Evolutionary conservation across 495 filamentous ascomycete species (phyloP), one percentile per base, ranked within the genome.

Genomic region (Lophium mytilinum): DNA sequence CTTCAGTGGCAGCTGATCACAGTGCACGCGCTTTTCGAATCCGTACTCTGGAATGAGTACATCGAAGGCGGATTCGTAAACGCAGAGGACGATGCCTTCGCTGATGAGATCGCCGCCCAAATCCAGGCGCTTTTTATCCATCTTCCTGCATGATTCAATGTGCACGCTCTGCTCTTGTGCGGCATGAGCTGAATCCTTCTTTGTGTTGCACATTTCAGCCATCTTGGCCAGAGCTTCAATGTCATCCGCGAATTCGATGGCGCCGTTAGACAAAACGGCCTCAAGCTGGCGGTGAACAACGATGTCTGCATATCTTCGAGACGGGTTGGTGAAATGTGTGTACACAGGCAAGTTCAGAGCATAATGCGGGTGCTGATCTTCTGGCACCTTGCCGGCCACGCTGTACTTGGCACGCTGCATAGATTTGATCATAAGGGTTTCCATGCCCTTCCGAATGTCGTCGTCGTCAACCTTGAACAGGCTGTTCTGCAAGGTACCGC

Each of bases 21-120:
- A 98, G 71, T 98, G 93, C 52, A 98, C 93, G 60, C 93, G 88
- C 82, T 98, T 98, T 78, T 98, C 93, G 59, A 98, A 97, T 43
- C 93, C 93, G 72, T 87, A 98, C 65, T 98, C 94, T 24, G 93
- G 94, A 68, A 98, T 97, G 57, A 98, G 81, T 53, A 98, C 89
- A 70, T 98, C 93, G 66, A 98, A 98, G 41, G 93, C 93, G 10
- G 94, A 97, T 75, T 98, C 93, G 73, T 98, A 98, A 11, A 98
- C 94, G 64, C 89, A 95, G 46, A 98, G 77, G 33, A 98, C 91
- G 66, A 98, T 91, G 51, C 93, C 94, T 69, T 96, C 94, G 74
- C 87, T 92, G 72, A 97, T 95, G 37, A 98, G 80, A 58, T 97
- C 94, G 51, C 89, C 89, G 47, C 89, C 89, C 63, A 86, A 79